Percentiles rank a stretch among this genome's conserved stretches.
phyloP scores from a whole-genome alignment of 225 moss, liverwort and hornwort species.

The Bryoerythrophyllum caledonicum region DNA sequence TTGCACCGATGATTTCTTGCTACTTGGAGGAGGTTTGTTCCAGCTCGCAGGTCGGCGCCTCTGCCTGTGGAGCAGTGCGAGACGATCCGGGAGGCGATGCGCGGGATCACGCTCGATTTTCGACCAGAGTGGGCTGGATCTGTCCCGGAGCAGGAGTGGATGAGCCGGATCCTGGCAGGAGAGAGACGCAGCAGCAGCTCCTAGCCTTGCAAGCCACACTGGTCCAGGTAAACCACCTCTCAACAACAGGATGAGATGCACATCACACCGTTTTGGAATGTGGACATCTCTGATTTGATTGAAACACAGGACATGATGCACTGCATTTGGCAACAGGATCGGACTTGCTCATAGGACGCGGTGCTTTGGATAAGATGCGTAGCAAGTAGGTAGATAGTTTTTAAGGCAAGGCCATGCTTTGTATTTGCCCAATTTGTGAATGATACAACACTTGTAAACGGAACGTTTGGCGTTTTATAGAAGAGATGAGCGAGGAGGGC shows the following conservation, averaged over 20 bases:
- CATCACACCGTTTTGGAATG: too few relatives aligned
- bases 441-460: background rate
- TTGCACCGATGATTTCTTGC: too few relatives aligned
- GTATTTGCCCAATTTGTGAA: background rate
- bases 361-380: too few relatives aligned
- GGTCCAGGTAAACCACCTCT: constrained; percentile 9
- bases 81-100: constrained; percentile 88
- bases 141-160: constrained; percentile 89
- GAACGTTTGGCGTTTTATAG: background rate
- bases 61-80: constrained; percentile 77
- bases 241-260: too few relatives aligned
- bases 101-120: constrained; percentile 74
- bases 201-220: too few relatives aligned
- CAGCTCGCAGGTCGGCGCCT: constrained; percentile 76
- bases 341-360: too few relatives aligned
- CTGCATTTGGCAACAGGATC: too few relatives aligned
- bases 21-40: too few relatives aligned
- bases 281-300: too few relatives aligned
- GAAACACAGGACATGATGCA: background rate
- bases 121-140: constrained; percentile 93
- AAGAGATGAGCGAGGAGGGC: background rate
- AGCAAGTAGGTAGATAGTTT: too few relatives aligned
- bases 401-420: background rate
- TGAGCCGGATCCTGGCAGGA: constrained; percentile 47
- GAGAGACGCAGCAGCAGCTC: constrained; percentile 17